A percentile compares a stretch with the other conserved stretches of the same genome.
Evolutionary conservation across 257 asterid genomes (phyloP).

Genomic region (Nicotiana attenuata): DNA sequence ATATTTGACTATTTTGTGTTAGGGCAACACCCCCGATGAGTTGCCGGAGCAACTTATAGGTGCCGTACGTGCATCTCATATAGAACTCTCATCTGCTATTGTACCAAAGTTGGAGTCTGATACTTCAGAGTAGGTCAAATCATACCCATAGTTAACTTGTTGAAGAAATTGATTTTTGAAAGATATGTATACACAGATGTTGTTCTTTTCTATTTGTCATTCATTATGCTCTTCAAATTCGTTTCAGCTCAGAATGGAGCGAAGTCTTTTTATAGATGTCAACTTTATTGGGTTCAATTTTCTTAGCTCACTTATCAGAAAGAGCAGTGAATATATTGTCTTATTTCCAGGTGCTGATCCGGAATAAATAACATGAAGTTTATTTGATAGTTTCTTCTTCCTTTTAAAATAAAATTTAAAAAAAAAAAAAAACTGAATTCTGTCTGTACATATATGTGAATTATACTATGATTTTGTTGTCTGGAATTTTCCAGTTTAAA

Average conservation of each 20-base stretch:
- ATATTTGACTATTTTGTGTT: background rate
- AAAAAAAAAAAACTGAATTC: background rate
- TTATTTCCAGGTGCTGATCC: constrained; percentile 4
- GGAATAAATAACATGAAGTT: background rate
- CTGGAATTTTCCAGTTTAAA: background rate
- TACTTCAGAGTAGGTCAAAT: constrained; percentile 13
- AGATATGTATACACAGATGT: background rate
- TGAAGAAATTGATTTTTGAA: background rate
- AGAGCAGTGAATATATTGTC: background rate
- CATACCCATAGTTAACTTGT: background rate
- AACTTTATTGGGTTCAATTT: background rate
- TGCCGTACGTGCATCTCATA: constrained; percentile 44
- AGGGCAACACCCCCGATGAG: constrained; percentile 37
- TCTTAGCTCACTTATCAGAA: background rate
- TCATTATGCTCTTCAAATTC: background rate
- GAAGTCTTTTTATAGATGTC: background rate
- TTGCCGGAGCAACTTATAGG: constrained; percentile 48
- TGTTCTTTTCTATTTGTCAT: background rate
- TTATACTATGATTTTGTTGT: background rate
- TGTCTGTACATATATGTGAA: constrained; percentile 10
- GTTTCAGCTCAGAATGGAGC: background rate
- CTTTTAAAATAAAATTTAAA: background rate
- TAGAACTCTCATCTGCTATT: constrained; percentile 39
- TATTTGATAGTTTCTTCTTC: background rate
- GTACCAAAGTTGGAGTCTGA: constrained; percentile 34